phyloP scores from a whole-genome alignment of 495 filamentous ascomycete species.

The Lasiosphaeriaceae sp. region DNA sequence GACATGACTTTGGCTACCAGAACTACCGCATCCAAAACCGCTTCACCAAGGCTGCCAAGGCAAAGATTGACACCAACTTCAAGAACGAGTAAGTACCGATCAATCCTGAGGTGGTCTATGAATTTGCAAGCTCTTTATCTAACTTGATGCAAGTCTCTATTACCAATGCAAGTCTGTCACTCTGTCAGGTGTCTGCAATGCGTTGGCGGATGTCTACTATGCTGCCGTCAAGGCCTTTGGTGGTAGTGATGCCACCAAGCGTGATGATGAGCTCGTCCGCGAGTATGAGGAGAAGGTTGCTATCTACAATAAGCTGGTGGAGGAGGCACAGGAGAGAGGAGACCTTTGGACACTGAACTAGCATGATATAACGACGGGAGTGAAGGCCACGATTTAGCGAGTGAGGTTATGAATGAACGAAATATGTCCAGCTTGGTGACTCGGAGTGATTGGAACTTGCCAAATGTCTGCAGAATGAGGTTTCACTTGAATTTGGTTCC shows the following conservation, averaged over 20 bases:
- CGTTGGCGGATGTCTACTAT: slow-evolving; percentile 42
- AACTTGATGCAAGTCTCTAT: slow-evolving; percentile 32
- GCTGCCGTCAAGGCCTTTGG: slow-evolving; percentile 41
- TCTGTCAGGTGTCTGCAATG: slow-evolving; percentile 24
- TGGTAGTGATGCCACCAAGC: slow-evolving; percentile 19
- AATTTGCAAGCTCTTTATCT: too few species aligned
- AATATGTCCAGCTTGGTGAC: too few species aligned
- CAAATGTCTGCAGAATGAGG: too few species aligned
- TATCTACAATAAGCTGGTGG: slow-evolving; percentile 26
- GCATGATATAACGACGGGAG: background rate
- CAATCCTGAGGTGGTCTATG: too few species aligned
- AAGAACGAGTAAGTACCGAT: slow-evolving; percentile 28
- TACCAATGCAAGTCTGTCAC: slow-evolving; percentile 23
- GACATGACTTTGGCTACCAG: slow-evolving; percentile 49
- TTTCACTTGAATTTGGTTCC: too few species aligned
- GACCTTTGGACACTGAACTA: slow-evolving; percentile 4
- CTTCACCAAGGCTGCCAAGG: slow-evolving; percentile 32
- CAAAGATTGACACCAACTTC: slow-evolving; percentile 42
- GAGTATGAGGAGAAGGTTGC: slow-evolving; percentile 32
- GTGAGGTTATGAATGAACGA: too few species aligned
- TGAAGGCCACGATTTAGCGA: too few species aligned
- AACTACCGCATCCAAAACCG: slow-evolving; percentile 41
- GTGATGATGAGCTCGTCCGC: slow-evolving; percentile 25
- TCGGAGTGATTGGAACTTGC: too few species aligned
- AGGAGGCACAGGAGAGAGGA: slow-evolving; percentile 26